Conservation (phyloP, 306 rosid genomes). For the Astragalus membranaceus region DNA sequence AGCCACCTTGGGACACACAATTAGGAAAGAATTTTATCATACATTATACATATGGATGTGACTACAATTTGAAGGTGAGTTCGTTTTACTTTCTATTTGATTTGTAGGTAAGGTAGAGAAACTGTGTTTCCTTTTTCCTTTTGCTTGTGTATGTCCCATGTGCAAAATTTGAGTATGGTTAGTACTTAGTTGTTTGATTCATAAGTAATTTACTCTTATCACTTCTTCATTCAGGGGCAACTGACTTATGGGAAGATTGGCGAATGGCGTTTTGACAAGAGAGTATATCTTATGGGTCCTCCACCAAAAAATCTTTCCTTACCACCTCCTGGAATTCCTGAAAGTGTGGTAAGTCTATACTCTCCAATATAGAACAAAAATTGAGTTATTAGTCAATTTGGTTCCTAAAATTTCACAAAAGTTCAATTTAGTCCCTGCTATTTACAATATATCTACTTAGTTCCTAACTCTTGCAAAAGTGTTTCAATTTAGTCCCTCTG, state of each 20-base stretch:
- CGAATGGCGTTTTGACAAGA: conserved; percentile 96
- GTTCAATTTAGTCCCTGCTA: too few relatives aligned
- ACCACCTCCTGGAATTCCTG: conserved; percentile 93
- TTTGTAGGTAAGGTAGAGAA: not conserved
- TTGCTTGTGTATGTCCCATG: not conserved
- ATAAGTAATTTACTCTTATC: not conserved
- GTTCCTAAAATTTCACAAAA: too few relatives aligned
- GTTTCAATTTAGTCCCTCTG: too few relatives aligned
- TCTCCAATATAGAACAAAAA: not conserved
- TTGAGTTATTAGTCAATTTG: not conserved
- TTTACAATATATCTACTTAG: too few relatives aligned
- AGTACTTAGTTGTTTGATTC: not conserved
- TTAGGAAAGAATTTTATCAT: conserved; percentile 55
- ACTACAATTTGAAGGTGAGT: conserved; percentile 64
- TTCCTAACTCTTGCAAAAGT: too few relatives aligned
- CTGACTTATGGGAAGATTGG: conserved; percentile 78
- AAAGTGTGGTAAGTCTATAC: conserved; percentile 71
- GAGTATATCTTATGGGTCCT: conserved; percentile 73
- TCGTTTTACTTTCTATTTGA: not conserved
- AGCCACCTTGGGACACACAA: conserved; percentile 87
- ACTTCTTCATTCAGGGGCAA: conserved; percentile 47
- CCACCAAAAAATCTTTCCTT: conserved; percentile 74
- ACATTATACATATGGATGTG: conserved; percentile 89
- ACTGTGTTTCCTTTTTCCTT: not conserved
- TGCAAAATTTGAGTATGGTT: not conserved